Base-by-base conservation (phyloP, 2,329 filamentous ascomycete genomes). In the Diplodia sapinea region DNA sequence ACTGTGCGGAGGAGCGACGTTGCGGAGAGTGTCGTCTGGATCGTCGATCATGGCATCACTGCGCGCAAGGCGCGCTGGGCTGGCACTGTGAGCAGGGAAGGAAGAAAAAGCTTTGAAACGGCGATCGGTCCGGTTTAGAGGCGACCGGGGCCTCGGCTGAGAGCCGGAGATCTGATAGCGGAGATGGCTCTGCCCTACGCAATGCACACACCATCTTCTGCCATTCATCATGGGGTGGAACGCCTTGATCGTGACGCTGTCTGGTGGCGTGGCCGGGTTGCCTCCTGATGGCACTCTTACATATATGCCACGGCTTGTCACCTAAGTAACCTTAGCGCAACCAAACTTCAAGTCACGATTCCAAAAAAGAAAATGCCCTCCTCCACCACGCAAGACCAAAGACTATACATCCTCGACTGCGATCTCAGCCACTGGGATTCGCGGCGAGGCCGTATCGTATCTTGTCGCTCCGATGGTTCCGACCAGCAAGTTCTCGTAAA, bases 401-500 rank as follows among this genome's bases (percentile, higher is more conserved):
- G 54, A 20, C 31, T 71, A 5, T 62, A 66, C 61, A 40, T 72
- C 20, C 70, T 72, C 12, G 70, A 72, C 59, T 33, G 29, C 29
- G 70, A 69, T 33, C 65, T 70, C 5, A 68, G 65, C 17, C 31
- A 62, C 11, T 38, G 63, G 59, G 17, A 50, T 4, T 51, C 40
- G 38, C 50, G 50, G 23, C 49, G 51, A 2, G 67, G 72, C n/a
- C 54, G 72, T 51, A 70, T 74, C 59, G 40, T 75, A 17, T 54
- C 50, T 26, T 65, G 68, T 57, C 67, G 69, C 49, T 38, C 68
- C 54, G 68, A 71, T 7, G 62, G 71, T 43, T 38, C 65, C 52
- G 29, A 64, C 54, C 59, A 66, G 36, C 26, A 56, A 54, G 47
- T 61, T 54, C 7, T 72, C 36, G 62, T 71, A 11, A 47, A 57